These are phyloP conservation scores for Tinospora cordifolia DNA, from an alignment of 164 flowering plant genomes.

Conservation along the genomic window DNA sequence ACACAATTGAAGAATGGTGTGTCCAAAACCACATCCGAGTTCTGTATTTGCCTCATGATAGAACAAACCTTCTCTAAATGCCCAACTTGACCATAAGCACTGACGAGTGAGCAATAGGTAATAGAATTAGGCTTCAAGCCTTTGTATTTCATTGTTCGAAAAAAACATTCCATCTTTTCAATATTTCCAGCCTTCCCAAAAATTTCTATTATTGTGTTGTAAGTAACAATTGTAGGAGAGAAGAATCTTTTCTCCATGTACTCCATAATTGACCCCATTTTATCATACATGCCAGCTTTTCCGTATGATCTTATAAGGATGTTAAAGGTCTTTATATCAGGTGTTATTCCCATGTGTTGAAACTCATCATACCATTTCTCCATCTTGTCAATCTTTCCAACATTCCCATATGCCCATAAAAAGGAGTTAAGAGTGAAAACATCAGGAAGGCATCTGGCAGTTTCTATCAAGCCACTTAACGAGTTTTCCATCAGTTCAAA, in stretches of 20 bases:
- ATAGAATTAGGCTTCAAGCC: constrained; percentile 80
- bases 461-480: constrained; percentile 57
- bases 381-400: constrained; percentile 56
- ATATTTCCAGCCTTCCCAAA: constrained; percentile 61
- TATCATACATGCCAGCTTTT: constrained; percentile 52
- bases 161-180: constrained; percentile 65
- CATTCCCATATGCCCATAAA: constrained; percentile 65
- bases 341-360: constrained; percentile 63
- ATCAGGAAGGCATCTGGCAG: constrained; percentile 55
- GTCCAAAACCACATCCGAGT: constrained; percentile 69
- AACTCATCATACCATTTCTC: constrained; percentile 83
- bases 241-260: constrained; percentile 71
- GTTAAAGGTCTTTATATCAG: constrained; percentile 66
- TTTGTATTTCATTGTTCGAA: constrained; percentile 62
- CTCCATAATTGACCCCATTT: constrained; percentile 56
- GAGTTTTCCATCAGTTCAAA: constrained; percentile 67
- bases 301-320: constrained; percentile 77
- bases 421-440: constrained; percentile 67
- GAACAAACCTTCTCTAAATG: constrained; percentile 42
- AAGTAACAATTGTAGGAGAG: constrained; percentile 63
- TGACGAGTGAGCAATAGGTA: constrained; percentile 76
- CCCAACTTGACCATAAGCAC: constrained; percentile 60
- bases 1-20: constrained; percentile 77
- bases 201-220: constrained; percentile 56
- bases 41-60: constrained; percentile 63